These are phyloP conservation scores for Penicillium decumbens DNA, from an alignment of 2,329 filamentous ascomycete genomes.

Conservation along the genomic window DNA sequence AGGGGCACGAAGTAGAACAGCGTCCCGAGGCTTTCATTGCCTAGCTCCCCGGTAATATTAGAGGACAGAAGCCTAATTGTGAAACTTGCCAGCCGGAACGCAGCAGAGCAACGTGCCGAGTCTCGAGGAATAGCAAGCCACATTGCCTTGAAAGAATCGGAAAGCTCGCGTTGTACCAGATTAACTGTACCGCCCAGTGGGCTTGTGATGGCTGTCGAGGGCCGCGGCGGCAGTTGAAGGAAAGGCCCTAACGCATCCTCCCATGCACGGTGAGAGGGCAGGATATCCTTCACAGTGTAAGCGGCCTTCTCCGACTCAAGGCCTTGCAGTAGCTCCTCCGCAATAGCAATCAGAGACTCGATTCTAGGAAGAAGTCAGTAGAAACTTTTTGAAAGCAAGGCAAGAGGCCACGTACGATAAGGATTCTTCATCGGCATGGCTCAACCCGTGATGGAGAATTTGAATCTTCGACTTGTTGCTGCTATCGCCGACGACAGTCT, in stretches of 20 bases:
- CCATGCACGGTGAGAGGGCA: conserved; percentile 66
- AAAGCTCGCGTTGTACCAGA: conserved; percentile 47
- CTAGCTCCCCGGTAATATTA: conserved; percentile 31
- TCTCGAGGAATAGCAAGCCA: conserved; percentile 53
- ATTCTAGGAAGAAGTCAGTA: conserved; percentile 44
- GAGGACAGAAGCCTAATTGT: conserved; percentile 55
- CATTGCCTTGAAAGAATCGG: conserved; percentile 22
- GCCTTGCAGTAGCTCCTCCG: conserved; percentile 45
- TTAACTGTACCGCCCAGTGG: conserved; percentile 66
- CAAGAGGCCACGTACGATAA: conserved; percentile 40
- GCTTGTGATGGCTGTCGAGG: conserved; percentile 69
- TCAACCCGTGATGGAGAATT: conserved; percentile 51
- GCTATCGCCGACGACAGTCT: conserved; percentile 36
- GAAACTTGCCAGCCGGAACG: conserved; percentile 72
- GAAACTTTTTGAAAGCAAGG: not conserved
- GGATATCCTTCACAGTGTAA: conserved; percentile 43
- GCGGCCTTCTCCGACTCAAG: conserved; percentile 25
- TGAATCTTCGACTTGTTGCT: conserved; percentile 48
- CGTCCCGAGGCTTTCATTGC: conserved; percentile 33
- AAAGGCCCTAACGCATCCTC: conserved; percentile 56
- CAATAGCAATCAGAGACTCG: conserved; percentile 54
- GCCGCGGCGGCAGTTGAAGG: conserved; percentile 37
- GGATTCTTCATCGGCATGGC: conserved; percentile 42
- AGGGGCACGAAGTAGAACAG: conserved; percentile 51
- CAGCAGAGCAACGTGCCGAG: conserved; percentile 63